These are phyloP conservation scores for Ophiocordyceps camponoti-saundersi DNA, from an alignment of 2,329 filamentous ascomycete genomes.

Conservation along the genomic window DNA sequence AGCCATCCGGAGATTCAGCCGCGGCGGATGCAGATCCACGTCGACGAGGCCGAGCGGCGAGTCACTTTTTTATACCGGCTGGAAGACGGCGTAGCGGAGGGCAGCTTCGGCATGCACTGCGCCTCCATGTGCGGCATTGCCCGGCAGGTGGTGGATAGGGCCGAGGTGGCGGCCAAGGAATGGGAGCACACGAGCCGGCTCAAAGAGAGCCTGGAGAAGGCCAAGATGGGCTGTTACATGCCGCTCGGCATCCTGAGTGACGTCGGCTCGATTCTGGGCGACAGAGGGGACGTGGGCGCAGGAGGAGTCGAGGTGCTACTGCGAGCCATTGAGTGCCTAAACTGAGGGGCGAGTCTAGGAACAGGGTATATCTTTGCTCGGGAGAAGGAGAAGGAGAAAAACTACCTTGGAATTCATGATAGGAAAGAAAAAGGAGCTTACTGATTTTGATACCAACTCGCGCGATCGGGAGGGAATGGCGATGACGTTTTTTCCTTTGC, in stretches of 20 bases:
- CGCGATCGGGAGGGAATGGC: too few species aligned
- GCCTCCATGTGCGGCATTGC: constrained; percentile 74
- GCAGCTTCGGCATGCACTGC: constrained; percentile 89
- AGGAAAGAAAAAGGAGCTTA: not conserved
- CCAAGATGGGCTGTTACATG: constrained; percentile 39
- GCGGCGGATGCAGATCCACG: constrained; percentile 62
- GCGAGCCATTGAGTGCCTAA: constrained; percentile 39
- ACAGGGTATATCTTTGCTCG: too few species aligned
- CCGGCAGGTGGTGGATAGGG: constrained; percentile 57
- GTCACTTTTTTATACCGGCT: constrained; percentile 88
- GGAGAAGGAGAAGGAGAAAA: not conserved
- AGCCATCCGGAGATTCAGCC: constrained; percentile 60
- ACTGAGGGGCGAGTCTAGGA: too few species aligned
- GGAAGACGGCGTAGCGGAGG: constrained; percentile 75
- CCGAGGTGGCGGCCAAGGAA: constrained; percentile 70
- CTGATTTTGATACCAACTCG: too few species aligned
- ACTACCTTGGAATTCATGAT: too few species aligned
- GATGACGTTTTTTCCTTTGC: too few species aligned
- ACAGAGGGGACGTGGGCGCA: constrained; percentile 29
- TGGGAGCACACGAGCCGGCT: constrained; percentile 72
- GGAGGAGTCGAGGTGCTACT: constrained; percentile 41
- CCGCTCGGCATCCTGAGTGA: constrained; percentile 24
- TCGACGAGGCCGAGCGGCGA: constrained; percentile 26
- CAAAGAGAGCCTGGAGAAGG: constrained; percentile 63
- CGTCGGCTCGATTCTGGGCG: constrained; percentile 41